Evolutionary conservation across 306 rosid genomes (phyloP).

Genomic region (Castanea mollissima): DNA sequence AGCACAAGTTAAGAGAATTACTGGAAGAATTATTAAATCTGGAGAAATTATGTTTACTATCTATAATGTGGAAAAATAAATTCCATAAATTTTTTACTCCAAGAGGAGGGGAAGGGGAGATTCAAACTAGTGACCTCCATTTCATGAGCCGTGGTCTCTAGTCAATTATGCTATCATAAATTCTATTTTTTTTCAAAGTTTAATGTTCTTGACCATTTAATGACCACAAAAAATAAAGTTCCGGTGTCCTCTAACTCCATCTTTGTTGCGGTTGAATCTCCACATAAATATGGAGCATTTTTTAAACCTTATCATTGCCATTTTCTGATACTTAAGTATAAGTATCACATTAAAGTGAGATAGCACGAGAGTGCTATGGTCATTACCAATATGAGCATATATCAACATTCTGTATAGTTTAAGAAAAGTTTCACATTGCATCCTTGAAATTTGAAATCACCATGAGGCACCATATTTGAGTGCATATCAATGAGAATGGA

Average conservation of each 20-base stretch:
- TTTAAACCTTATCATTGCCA: too few species aligned
- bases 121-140: too few species aligned
- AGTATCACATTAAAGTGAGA: slow-evolving; percentile 5
- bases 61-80: not conserved
- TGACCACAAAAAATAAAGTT: not conserved
- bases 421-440: slow-evolving; percentile 17
- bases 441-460: slow-evolving; percentile 18
- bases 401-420: not conserved
- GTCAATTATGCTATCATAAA: not conserved
- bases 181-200: not conserved
- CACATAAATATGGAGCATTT: not conserved
- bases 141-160: too few species aligned
- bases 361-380: not conserved
- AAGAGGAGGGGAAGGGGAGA: too few species aligned
- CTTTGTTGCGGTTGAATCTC: not conserved
- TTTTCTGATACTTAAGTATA: too few species aligned
- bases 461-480: slow-evolving; percentile 18
- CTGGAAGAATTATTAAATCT: not conserved
- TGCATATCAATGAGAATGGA: slow-evolving; percentile 6
- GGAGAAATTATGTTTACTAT: not conserved
- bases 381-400: not conserved
- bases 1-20: not conserved
- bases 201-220: not conserved
- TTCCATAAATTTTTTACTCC: not conserved
- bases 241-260: not conserved